Evolutionary conservation across 2,329 filamentous ascomycete species (phyloP).

Genomic region (Tolypocladium amazonense): DNA sequence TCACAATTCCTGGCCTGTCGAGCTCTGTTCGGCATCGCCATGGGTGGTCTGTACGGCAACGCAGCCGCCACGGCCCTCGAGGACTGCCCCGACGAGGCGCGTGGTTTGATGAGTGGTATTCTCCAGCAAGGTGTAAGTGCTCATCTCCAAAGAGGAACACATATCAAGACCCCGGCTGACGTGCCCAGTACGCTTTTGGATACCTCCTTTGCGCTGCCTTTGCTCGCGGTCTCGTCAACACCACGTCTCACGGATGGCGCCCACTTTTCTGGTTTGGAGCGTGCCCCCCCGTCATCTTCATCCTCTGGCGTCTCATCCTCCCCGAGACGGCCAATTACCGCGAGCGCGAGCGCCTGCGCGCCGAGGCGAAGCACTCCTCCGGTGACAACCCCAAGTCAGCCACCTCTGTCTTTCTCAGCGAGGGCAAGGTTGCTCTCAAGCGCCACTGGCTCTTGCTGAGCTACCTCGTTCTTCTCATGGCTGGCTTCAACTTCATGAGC

Average conservation of each 20-base stretch:
- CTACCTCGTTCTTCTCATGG: slow-evolving; percentile 80
- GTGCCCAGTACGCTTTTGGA: slow-evolving; percentile 43
- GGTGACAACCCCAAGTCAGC: slow-evolving; percentile 23
- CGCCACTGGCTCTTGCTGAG: slow-evolving; percentile 70
- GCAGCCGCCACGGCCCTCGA: slow-evolving; percentile 71
- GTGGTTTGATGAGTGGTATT: slow-evolving; percentile 66
- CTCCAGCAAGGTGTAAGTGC: slow-evolving; percentile 54
- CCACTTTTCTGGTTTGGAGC: slow-evolving; percentile 87
- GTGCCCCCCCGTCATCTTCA: slow-evolving; percentile 69
- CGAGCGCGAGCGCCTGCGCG: slow-evolving; percentile 54
- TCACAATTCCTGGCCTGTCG: slow-evolving; percentile 63
- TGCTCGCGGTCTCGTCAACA: slow-evolving; percentile 58
- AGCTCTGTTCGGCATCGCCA: slow-evolving; percentile 67
- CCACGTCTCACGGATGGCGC: slow-evolving; percentile 70
- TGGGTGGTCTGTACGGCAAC: slow-evolving; percentile 74
- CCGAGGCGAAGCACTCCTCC: slow-evolving; percentile 18
- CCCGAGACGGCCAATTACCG: slow-evolving; percentile 69
- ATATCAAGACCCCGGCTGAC: neutral
- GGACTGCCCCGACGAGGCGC: slow-evolving; percentile 55
- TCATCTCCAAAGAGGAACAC: neutral
- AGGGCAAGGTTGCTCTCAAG: slow-evolving; percentile 69
- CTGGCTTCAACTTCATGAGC: slow-evolving; percentile 87
- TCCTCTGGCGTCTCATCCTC: slow-evolving; percentile 64
- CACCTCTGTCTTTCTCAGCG: slow-evolving; percentile 52
- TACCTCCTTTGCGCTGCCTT: slow-evolving; percentile 54